A percentile compares a stretch with the other conserved stretches of the same genome.
These are phyloP conservation scores for Ogataea naganishii DNA, from an alignment of 805 yeast species.

Conservation along the genomic window DNA sequence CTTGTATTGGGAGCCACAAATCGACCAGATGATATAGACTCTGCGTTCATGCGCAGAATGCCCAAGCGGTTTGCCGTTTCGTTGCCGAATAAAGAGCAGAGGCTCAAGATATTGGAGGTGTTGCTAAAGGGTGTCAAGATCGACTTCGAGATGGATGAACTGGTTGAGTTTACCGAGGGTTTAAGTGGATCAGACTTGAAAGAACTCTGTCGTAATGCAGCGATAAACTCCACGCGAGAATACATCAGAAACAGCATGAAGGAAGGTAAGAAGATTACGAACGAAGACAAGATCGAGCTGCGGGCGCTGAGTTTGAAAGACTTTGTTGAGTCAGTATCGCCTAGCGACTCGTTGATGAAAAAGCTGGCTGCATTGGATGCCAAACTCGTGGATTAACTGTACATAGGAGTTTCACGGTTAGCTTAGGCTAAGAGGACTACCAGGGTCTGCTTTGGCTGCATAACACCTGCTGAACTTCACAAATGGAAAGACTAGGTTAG, in stretches of 20 bases:
- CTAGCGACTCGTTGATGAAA: slow-evolving; percentile 18
- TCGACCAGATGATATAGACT: slow-evolving; percentile 84
- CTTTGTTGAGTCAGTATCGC: slow-evolving; percentile 36
- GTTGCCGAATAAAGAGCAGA: slow-evolving; percentile 60
- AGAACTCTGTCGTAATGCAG: slow-evolving; percentile 91
- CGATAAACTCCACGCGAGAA: slow-evolving; percentile 81
- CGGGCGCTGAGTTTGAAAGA: slow-evolving; percentile 61
- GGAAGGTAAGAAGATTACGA: slow-evolving; percentile 28
- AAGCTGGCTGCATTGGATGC: slow-evolving; percentile 9
- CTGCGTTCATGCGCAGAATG: slow-evolving; percentile 86
- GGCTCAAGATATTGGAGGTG: slow-evolving; percentile 62
- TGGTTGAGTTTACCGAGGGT: slow-evolving; percentile 63
- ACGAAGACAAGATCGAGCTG: slow-evolving; percentile 30
- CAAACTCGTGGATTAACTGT: slow-evolving; percentile 14
- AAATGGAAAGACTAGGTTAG: no score
- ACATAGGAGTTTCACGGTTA: no score
- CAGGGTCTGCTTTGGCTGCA: no score
- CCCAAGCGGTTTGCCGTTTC: slow-evolving; percentile 82
- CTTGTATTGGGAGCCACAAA: slow-evolving; percentile 93
- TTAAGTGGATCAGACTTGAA: slow-evolving; percentile 86
- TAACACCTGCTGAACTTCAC: no score
- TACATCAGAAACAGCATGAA: slow-evolving; percentile 52
- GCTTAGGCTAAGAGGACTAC: no score
- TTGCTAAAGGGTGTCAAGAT: slow-evolving; percentile 57
- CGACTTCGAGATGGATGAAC: slow-evolving; percentile 54